Evolutionary conservation across 2,329 filamentous ascomycete genomes (phyloP).

Genomic region (Rugonectria rugulosa): DNA sequence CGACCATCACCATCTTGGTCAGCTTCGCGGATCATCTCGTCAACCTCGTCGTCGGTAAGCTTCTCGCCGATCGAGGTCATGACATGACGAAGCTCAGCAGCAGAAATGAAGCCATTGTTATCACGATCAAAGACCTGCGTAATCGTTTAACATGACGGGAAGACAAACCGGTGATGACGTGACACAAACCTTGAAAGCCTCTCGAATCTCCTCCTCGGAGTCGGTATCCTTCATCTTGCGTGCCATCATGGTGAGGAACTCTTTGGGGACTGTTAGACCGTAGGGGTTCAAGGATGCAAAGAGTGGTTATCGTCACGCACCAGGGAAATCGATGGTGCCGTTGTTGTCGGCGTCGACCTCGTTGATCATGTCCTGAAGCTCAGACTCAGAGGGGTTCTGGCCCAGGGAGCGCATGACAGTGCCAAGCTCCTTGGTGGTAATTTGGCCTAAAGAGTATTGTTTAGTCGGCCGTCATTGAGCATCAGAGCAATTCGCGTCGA

Average conservation of each 20-base stretch:
- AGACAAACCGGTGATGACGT: neutral
- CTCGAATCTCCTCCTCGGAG: slow-evolving; percentile 88
- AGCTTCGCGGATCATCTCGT: slow-evolving; percentile 92
- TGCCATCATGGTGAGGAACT: slow-evolving; percentile 94
- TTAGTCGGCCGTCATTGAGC: slow-evolving; percentile 29
- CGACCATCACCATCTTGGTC: slow-evolving; percentile 89
- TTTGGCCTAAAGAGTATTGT: slow-evolving; percentile 69
- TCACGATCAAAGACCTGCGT: slow-evolving; percentile 80
- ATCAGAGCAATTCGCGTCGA: slow-evolving; percentile 20
- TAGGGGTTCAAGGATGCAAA: neutral
- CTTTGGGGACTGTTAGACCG: slow-evolving; percentile 53
- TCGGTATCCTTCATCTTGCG: slow-evolving; percentile 95
- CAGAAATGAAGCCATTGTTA: slow-evolving; percentile 92
- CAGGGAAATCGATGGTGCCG: slow-evolving; percentile 89
- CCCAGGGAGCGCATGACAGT: slow-evolving; percentile 91
- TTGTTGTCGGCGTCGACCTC: slow-evolving; percentile 94
- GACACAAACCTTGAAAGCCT: slow-evolving; percentile 78
- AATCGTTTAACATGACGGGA: slow-evolving; percentile 1
- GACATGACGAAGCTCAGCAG: slow-evolving; percentile 86
- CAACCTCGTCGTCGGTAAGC: slow-evolving; percentile 88
- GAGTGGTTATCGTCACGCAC: slow-evolving; percentile 56
- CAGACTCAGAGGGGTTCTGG: slow-evolving; percentile 89
- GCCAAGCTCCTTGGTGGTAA: slow-evolving; percentile 89
- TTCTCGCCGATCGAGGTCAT: slow-evolving; percentile 95
- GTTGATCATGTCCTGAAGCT: slow-evolving; percentile 94